These are phyloP conservation scores for Leishmania mexicana DNA, from an alignment of 208 protist species.

Conservation along the genomic window DNA sequence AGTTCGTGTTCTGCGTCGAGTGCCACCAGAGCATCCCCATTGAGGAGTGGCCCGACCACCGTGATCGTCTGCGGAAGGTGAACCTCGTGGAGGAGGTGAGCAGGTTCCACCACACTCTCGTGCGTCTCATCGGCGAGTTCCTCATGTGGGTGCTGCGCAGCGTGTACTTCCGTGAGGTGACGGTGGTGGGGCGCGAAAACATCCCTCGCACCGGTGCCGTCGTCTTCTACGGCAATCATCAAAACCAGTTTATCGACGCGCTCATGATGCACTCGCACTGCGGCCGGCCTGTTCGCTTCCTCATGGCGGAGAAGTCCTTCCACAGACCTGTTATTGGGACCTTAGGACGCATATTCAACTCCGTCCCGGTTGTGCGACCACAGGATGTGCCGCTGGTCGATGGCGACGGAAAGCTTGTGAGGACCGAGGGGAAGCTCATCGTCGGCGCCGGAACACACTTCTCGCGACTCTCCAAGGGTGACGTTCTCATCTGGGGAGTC, in stretches of 20 bases:
- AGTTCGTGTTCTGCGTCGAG: constrained; percentile 58
- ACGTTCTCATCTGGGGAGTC: constrained; percentile 74
- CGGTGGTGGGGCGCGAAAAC: constrained; percentile 86
- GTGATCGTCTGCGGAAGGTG: constrained; percentile 69
- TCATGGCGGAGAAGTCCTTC: constrained; percentile 94
- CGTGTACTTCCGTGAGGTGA: constrained; percentile 94
- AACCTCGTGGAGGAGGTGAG: constrained; percentile 54
- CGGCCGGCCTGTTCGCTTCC: constrained; percentile 81
- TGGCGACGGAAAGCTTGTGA: constrained; percentile 56
- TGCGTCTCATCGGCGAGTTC: constrained; percentile 76
- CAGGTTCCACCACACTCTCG: constrained; percentile 48
- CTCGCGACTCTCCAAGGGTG: constrained; percentile 56
- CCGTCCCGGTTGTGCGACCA: constrained; percentile 92
- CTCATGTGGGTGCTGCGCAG: constrained; percentile 86
- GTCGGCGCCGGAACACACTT: constrained; percentile 80
- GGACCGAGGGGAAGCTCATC: constrained; percentile 53
- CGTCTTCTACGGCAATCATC: constrained; percentile 95
- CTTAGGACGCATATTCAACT: constrained; percentile 85
- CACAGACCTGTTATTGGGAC: constrained; percentile 76
- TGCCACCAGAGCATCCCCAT: constrained; percentile 71
- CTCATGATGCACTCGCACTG: constrained; percentile 90
- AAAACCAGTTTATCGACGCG: constrained; percentile 94
- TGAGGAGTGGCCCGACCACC: constrained; percentile 78
- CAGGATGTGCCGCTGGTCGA: constrained; percentile 84
- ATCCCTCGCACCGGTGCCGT: constrained; percentile 88